phyloP scores from a whole-genome alignment of 2,329 filamentous ascomycete genomes.

The Fusarium praegraminearum region DNA sequence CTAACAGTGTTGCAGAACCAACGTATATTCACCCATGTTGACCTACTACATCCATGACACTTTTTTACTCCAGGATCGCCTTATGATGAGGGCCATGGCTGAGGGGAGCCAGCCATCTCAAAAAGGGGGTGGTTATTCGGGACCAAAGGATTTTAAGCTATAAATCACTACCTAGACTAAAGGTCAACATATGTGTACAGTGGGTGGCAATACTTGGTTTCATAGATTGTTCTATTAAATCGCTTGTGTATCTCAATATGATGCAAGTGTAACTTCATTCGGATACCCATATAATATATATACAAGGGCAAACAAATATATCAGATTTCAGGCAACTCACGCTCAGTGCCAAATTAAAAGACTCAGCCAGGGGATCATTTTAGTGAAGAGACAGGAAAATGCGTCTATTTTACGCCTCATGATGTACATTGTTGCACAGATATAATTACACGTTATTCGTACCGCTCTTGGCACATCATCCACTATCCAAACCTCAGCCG shows the following conservation, averaged over 20 bases:
- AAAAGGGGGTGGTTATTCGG: not conserved
- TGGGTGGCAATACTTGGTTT: not conserved
- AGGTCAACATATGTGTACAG: not conserved
- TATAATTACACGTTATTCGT: constrained; percentile 50
- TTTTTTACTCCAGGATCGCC: constrained; percentile 11
- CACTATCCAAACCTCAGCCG: constrained; percentile 20
- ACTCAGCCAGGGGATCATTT: not conserved
- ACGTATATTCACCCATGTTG: not conserved
- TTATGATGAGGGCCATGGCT: constrained; percentile 4
- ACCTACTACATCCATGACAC: constrained; percentile 14
- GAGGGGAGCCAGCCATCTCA: not conserved
- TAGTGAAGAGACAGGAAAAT: constrained; percentile 37
- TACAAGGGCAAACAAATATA: not conserved
- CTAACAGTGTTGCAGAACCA: not conserved
- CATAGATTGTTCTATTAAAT: not conserved
- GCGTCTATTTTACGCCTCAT: constrained; percentile 49
- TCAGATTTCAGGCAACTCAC: not conserved
- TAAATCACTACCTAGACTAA: not conserved
- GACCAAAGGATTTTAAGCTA: constrained; percentile 5
- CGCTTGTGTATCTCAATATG: not conserved
- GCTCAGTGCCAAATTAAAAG: not conserved
- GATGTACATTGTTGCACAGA: constrained; percentile 51
- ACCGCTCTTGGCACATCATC: constrained; percentile 36
- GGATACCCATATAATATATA: not conserved
- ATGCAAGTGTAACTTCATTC: not conserved